Percentiles rank a stretch among this genome's conserved stretches.
Conservation (phyloP, 148 eudicot species). For the Dysphania ambrosioides region DNA sequence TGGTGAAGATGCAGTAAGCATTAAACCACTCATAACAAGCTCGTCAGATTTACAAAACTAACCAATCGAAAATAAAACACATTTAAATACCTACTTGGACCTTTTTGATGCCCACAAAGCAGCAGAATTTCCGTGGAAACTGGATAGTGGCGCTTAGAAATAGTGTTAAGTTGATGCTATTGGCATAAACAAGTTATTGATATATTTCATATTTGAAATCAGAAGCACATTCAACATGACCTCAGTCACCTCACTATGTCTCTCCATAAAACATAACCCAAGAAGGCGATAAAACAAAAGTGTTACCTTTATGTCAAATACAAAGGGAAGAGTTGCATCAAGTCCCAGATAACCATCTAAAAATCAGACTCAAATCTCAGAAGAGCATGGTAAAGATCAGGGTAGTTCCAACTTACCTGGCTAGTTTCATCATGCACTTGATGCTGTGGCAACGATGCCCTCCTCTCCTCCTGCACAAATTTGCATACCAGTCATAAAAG, state of each 20-base stretch:
- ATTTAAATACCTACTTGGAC: slow-evolving; percentile 75
- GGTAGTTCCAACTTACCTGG: slow-evolving; percentile 89
- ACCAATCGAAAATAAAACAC: slow-evolving; percentile 45
- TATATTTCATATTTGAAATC: slow-evolving; percentile 24
- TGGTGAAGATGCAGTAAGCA: slow-evolving; percentile 51
- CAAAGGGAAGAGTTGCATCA: slow-evolving; percentile 21
- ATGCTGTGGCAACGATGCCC: slow-evolving; percentile 83
- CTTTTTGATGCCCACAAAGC: slow-evolving; percentile 64
- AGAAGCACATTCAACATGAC: slow-evolving; percentile 14
- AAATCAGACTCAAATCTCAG: slow-evolving; percentile 24
- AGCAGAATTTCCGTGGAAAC: slow-evolving; percentile 57
- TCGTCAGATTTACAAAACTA: slow-evolving; percentile 52
- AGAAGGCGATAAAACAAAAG: slow-evolving; percentile 5
- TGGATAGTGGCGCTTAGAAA: slow-evolving; percentile 41
- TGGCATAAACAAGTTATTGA: slow-evolving; percentile 29
- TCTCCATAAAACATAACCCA: slow-evolving; percentile 14
- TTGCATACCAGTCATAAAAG: slow-evolving; percentile 10
- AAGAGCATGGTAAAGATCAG: slow-evolving; percentile 18
- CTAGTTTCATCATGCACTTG: slow-evolving; percentile 99
- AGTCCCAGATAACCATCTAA: slow-evolving; percentile 22
- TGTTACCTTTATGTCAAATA: slow-evolving; percentile 24
- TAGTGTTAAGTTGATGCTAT: slow-evolving; percentile 33
- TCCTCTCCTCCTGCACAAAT: slow-evolving; percentile 85
- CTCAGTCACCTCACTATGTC: slow-evolving; percentile 4
- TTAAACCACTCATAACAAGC: slow-evolving; percentile 50